Evolutionary conservation across 441 rosid genomes (phyloP).

Genomic region (Brassica balearica): DNA sequence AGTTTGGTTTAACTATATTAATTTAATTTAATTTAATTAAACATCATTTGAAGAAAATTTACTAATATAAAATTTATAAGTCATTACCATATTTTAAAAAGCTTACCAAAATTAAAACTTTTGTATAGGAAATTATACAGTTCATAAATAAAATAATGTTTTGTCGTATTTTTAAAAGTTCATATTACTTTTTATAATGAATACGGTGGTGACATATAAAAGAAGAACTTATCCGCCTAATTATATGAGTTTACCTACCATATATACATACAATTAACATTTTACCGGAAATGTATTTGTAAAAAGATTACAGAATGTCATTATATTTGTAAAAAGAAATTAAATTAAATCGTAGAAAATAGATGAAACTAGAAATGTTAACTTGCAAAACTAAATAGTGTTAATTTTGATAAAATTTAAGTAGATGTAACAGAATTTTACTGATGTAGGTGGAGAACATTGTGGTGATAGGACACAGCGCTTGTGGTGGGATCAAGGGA

Average conservation of each 20-base stretch:
- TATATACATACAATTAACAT: background rate
- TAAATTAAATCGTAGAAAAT: background rate
- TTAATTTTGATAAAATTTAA: background rate
- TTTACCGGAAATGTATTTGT: background rate
- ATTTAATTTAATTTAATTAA: background rate
- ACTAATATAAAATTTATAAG: background rate
- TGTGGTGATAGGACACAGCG: slow-evolving; percentile 94
- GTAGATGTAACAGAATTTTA: background rate
- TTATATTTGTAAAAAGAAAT: background rate
- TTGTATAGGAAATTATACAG: background rate
- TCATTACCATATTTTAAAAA: background rate
- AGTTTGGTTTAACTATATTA: background rate
- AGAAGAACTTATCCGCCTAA: background rate
- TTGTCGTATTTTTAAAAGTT: background rate
- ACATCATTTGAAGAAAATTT: background rate
- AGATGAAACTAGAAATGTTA: background rate
- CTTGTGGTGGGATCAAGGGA: slow-evolving; percentile 98
- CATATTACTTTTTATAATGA: background rate
- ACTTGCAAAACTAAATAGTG: background rate
- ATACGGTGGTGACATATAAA: background rate
- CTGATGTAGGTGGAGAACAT: slow-evolving; percentile 71
- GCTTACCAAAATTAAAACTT: background rate
- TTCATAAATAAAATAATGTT: background rate
- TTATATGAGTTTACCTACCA: background rate
- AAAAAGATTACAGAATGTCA: background rate